phyloP scores from a whole-genome alignment of 352 stramenopile genomes.

The Pythium apleroticum region DNA sequence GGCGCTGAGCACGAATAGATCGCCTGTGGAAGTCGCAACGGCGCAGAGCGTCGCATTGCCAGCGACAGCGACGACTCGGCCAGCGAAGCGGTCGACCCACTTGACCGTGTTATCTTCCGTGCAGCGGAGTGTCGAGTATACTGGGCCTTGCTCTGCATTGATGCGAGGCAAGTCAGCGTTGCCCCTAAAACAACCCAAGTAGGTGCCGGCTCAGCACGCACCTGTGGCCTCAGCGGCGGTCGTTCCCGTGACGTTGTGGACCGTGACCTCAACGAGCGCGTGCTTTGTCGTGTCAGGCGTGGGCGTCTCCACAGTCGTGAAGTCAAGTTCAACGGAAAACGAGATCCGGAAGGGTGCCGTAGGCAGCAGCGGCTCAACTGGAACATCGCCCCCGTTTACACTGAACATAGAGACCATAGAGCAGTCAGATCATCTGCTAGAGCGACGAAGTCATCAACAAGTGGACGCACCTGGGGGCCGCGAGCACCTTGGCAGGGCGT shows the following conservation, averaged over 20 bases:
- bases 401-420: constrained; percentile 4
- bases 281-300: constrained; percentile 10
- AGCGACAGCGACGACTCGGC: constrained; percentile 47
- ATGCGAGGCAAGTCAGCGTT: background rate
- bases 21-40: constrained; percentile 57
- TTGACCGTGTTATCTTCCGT: constrained; percentile 47
- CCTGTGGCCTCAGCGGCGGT: constrained; percentile 45
- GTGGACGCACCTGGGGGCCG: constrained; percentile 41
- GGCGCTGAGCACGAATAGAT: constrained; percentile 64
- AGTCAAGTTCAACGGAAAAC: constrained; percentile 68
- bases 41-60: constrained; percentile 71
- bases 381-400: background rate
- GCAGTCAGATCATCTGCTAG: background rate
- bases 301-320: constrained; percentile 1
- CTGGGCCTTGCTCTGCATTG: constrained; percentile 46
- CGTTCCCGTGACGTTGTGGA: constrained; percentile 61
- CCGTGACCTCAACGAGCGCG: constrained; percentile 48
- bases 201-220: constrained; percentile 17
- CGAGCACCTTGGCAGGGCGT: constrained; percentile 50
- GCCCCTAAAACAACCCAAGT: too few relatives aligned
- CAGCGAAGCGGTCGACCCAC: constrained; percentile 82
- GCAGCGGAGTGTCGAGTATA: constrained; percentile 78
- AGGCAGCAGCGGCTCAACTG: constrained; percentile 43
- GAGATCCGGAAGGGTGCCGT: constrained; percentile 55
- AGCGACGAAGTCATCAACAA: background rate